Conservation (phyloP, 1,284 basidiomycete species). For the Tilletia indica region DNA sequence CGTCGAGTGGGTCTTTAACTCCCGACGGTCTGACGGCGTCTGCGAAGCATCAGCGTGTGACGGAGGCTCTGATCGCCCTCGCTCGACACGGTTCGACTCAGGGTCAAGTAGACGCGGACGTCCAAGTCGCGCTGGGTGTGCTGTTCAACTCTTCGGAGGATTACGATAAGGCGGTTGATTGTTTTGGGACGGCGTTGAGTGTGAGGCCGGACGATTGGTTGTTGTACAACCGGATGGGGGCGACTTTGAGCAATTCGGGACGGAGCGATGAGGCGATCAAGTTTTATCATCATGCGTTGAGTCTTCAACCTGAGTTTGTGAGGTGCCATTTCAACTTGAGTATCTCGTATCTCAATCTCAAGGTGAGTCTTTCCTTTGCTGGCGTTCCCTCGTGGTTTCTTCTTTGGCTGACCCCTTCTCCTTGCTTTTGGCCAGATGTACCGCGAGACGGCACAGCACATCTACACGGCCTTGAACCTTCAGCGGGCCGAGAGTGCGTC, state of each 20-base stretch:
- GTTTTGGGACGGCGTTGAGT: slow-evolving; percentile 82
- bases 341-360: slow-evolving; percentile 51
- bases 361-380: slow-evolving; percentile 23
- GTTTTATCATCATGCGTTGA: slow-evolving; percentile 85
- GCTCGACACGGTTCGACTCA: slow-evolving; percentile 46
- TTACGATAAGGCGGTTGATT: slow-evolving; percentile 87
- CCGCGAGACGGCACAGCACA: slow-evolving; percentile 51
- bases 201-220: slow-evolving; percentile 90
- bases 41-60: slow-evolving; percentile 50
- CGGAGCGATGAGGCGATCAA: slow-evolving; percentile 76
- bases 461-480: slow-evolving; percentile 49
- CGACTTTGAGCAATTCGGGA: slow-evolving; percentile 86
- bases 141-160: slow-evolving; percentile 86
- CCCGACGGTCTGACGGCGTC: slow-evolving; percentile 6
- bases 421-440: slow-evolving; percentile 32
- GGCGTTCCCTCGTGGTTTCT: neutral
- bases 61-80: slow-evolving; percentile 56
- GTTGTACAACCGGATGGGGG: slow-evolving; percentile 91
- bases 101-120: slow-evolving; percentile 69
- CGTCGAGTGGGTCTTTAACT: neutral
- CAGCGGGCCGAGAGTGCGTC: slow-evolving; percentile 31
- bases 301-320: slow-evolving; percentile 88
- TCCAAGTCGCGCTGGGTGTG: slow-evolving; percentile 91
- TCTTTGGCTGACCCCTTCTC: neutral
- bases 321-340: slow-evolving; percentile 60